Conservation (phyloP, 257 asterid species). For the Asclepias syriaca region DNA sequence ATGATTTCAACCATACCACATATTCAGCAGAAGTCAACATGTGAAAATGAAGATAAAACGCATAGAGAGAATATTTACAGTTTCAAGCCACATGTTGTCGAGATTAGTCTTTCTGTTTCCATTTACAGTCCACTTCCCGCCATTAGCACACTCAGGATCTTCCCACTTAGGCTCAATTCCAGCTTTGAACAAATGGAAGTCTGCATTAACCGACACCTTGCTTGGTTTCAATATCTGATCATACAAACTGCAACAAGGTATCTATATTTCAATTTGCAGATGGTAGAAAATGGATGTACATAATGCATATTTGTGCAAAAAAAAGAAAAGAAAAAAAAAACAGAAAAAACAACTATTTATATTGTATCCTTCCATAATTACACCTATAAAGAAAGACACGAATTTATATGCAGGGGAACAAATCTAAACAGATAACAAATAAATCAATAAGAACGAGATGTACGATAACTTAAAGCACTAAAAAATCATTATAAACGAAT, state of each 20-base stretch:
- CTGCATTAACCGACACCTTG: slow-evolving; percentile 68
- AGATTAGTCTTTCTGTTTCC: slow-evolving; percentile 48
- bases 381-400: background rate
- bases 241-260: slow-evolving; percentile 56
- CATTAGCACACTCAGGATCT: slow-evolving; percentile 92
- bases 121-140: slow-evolving; percentile 84
- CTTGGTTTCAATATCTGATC: slow-evolving; percentile 81
- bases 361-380: background rate
- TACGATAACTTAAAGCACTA: background rate
- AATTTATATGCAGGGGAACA: background rate
- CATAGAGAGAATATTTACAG: slow-evolving; percentile 37
- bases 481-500: background rate
- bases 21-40: background rate
- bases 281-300: background rate
- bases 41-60: background rate
- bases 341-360: too few relatives aligned
- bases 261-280: background rate
- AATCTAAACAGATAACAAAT: background rate
- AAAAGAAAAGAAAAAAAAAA: background rate
- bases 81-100: slow-evolving; percentile 88
- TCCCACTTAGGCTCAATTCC: slow-evolving; percentile 99
- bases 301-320: background rate
- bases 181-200: slow-evolving; percentile 81
- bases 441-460: background rate
- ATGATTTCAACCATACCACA: slow-evolving; percentile 3